A percentile compares a stretch with the other conserved stretches of the same genome.
Conservation (phyloP, 1,139 yeast genomes). For the Nakaseomyces glabratus region DNA sequence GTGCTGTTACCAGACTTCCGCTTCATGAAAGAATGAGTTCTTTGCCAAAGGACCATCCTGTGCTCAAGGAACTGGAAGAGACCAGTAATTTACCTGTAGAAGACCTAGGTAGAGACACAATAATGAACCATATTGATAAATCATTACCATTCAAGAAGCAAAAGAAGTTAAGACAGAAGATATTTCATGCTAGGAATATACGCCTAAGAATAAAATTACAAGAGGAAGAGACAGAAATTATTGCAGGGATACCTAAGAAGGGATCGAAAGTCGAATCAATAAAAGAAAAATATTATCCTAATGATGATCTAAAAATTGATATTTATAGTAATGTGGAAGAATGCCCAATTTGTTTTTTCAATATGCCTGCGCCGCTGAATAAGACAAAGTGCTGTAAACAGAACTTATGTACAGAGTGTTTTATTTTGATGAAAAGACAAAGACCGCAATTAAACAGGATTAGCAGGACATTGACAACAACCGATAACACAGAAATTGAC, state of each 20-base stretch:
- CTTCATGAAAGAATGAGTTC: constrained; percentile 51
- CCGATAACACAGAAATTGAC: constrained; percentile 4
- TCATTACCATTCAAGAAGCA: constrained; percentile 35
- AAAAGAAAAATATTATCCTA: constrained; percentile 29
- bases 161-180: constrained; percentile 44
- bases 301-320: constrained; percentile 37
- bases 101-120: constrained; percentile 32
- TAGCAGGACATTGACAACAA: constrained; percentile 1
- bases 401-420: constrained; percentile 92
- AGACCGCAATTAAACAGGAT: constrained; percentile 1
- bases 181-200: constrained; percentile 35
- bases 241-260: constrained; percentile 2
- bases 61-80: constrained; percentile 28
- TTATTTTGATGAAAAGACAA: constrained; percentile 38
- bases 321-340: constrained; percentile 63
- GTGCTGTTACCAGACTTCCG: constrained; percentile 41
- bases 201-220: constrained; percentile 41
- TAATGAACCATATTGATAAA: constrained; percentile 39
- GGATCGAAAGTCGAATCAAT: constrained; percentile 3
- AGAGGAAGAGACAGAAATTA: constrained; percentile 38
- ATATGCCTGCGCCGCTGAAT: constrained; percentile 71
- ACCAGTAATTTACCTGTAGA: constrained; percentile 40
- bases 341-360: constrained; percentile 91
- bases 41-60: background rate
- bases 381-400: constrained; percentile 85